phyloP scores from a whole-genome alignment of 495 filamentous ascomycete genomes.

The Hypoxylon crocopeplum region DNA sequence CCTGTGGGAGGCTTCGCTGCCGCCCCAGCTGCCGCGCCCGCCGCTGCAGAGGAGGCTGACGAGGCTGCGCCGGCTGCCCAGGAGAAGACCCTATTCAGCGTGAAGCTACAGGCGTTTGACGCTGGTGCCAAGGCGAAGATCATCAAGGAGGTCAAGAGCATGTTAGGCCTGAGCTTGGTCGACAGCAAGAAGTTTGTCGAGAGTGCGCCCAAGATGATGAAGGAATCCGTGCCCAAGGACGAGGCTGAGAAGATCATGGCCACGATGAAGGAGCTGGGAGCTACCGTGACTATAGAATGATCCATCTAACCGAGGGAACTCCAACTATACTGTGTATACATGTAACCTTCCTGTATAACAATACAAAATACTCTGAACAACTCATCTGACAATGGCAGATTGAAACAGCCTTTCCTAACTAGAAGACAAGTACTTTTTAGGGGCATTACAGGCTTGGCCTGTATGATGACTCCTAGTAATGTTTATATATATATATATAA shows the following conservation, averaged over 20 bases:
- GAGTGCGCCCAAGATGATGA: conserved; percentile 95
- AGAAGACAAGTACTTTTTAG: neutral
- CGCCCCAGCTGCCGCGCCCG: conserved; percentile 61
- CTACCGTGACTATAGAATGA: conserved; percentile 89
- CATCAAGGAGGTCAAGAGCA: conserved; percentile 98
- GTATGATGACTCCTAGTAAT: too few species aligned
- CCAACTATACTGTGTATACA: conserved; percentile 38
- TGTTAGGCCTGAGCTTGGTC: conserved; percentile 94
- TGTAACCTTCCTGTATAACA: conserved; percentile 46
- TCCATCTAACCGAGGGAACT: conserved; percentile 8
- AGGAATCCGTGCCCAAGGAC: conserved; percentile 97
- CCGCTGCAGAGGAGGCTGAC: conserved; percentile 73
- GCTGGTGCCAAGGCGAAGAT: conserved; percentile 92
- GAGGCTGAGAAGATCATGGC: conserved; percentile 98
- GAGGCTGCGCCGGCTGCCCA: conserved; percentile 84
- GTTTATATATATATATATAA: too few species aligned
- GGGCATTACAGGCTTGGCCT: too few species aligned
- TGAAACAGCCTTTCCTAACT: too few species aligned
- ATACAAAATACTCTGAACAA: conserved; percentile 23
- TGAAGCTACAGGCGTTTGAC: conserved; percentile 91
- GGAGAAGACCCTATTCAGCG: conserved; percentile 97
- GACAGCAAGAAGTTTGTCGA: conserved; percentile 99
- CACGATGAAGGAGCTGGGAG: conserved; percentile 89
- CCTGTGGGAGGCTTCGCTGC: conserved; percentile 83
- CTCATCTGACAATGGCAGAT: neutral